Conservation (phyloP, 345 rosid genomes). For the Kandelia obovata region DNA sequence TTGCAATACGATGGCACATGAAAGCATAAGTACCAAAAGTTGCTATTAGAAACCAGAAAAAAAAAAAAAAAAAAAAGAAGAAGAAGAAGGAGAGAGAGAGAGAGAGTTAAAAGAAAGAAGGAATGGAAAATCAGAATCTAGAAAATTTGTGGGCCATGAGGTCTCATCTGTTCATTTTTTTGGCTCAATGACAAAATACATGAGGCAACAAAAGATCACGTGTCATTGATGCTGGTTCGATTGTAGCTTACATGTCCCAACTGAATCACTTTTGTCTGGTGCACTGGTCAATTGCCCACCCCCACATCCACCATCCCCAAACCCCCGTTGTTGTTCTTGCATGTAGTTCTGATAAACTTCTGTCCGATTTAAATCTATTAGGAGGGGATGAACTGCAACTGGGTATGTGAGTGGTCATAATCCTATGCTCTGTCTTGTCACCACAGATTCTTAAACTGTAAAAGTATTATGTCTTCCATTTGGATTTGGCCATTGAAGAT, state of each 20-base stretch:
- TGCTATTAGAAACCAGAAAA: not conserved
- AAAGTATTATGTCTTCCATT: too few species aligned
- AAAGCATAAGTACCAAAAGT: conserved; percentile 1
- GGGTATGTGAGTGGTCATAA: too few species aligned
- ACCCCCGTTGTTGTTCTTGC: too few species aligned
- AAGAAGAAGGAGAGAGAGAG: too few species aligned
- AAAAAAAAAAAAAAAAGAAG: not conserved
- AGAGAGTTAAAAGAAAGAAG: not conserved
- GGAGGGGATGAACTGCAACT: too few species aligned
- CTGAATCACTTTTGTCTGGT: conserved; percentile 15
- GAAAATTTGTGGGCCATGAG: not conserved
- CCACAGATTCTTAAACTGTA: too few species aligned
- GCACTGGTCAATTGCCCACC: conserved; percentile 4
- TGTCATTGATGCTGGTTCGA: conserved; percentile 13
- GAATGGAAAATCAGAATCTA: conserved; percentile 9
- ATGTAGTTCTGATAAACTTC: too few species aligned
- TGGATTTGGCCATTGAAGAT: too few species aligned
- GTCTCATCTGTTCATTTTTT: not conserved
- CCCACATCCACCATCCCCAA: not conserved
- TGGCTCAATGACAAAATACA: not conserved
- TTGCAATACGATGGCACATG: not conserved
- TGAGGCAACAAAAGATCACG: conserved; percentile 12
- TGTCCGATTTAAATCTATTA: too few species aligned
- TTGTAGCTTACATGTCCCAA: conserved; percentile 5
- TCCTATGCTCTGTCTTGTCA: too few species aligned